Conservation (phyloP, 169 alveolate species). For the Fabrea salina region DNA sequence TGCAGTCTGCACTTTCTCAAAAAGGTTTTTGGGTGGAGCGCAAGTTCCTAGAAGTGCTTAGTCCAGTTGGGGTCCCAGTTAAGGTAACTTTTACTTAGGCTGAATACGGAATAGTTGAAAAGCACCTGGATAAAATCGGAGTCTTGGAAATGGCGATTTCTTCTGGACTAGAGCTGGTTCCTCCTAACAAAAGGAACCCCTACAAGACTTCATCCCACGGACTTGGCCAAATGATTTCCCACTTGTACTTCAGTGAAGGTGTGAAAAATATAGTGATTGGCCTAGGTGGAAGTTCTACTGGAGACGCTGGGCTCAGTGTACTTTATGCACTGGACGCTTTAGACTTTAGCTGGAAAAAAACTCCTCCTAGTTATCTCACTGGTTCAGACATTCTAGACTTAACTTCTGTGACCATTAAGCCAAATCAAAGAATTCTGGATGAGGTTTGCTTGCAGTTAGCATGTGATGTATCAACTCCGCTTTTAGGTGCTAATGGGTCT, state of each 20-base stretch:
- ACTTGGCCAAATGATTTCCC: slow-evolving; percentile 7
- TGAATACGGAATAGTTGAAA: neutral
- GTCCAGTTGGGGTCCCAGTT: slow-evolving; percentile 1
- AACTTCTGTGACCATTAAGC: neutral
- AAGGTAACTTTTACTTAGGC: too few relatives aligned
- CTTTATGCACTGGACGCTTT: neutral
- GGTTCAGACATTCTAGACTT: neutral
- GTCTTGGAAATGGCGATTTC: slow-evolving; percentile 30
- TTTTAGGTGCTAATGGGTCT: slow-evolving; percentile 9
- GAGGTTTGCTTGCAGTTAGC: slow-evolving; percentile 1
- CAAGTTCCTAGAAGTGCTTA: neutral
- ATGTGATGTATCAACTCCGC: slow-evolving; percentile 30
- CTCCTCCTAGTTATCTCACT: neutral
- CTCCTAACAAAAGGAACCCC: neutral
- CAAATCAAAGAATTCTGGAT: neutral
- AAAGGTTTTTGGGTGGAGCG: neutral
- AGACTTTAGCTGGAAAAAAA: neutral
- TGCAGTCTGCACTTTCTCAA: neutral
- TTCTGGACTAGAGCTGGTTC: slow-evolving; percentile 29
- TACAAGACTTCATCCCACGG: slow-evolving; percentile 24
- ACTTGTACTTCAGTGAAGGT: neutral
- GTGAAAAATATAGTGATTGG: slow-evolving; percentile 18
- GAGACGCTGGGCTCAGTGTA: slow-evolving; percentile 22
- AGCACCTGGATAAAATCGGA: neutral
- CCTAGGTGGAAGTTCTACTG: slow-evolving; percentile 28